Base-by-base conservation (phyloP, 2,329 filamentous ascomycete species). In the Trichoderma sp. region DNA sequence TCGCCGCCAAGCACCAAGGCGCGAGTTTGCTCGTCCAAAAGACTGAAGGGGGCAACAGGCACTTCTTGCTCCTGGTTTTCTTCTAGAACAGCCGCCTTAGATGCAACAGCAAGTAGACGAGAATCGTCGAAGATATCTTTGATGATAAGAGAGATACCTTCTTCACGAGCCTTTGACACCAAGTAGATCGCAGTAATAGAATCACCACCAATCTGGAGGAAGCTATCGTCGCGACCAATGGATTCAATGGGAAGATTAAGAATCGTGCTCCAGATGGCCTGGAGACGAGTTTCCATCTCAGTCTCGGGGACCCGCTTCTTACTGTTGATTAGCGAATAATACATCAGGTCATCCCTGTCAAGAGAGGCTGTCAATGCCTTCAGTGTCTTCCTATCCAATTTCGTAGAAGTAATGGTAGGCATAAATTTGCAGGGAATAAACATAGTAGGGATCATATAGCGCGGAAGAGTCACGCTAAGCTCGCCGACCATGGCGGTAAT, bases 381-480 rank as follows among this genome's bases (percentile, higher is more conserved):
- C 2, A 75, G 57, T 14, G 24, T 34, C 18, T 56, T 68, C 18
- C 71, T 39, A 15, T 74, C 71, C 2, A 71, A 26, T 26, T 74
- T 74, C 1, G 68, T 72, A 1, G 74, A 71, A 2, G 57, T 66
- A 2, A 61, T 73, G 2, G 71, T 12, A 18, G 83, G 83, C 78
- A 85, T 83, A 18, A 77, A 73, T 1, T 76, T 74, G 15, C 84
- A 74, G 7, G 82, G 82, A 39, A 85, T 80, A 64, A 83, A 83
- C 3, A 79, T 78, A 0, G 80, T 79, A 3, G 83, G 83, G 0
- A 84, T 78, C 83, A 84, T 84, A 75, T 84, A 84, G 32, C 76
- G 75, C 2, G 79, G 78, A 18, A 76, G 71, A 11, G 43, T 53
- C 2, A 68, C 53, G 15, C 11, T 28, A 26, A 53, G 67, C 32